Evolutionary conservation across 83 land plant genomes (phyloP).

Genomic region (Larix sibirica): DNA sequence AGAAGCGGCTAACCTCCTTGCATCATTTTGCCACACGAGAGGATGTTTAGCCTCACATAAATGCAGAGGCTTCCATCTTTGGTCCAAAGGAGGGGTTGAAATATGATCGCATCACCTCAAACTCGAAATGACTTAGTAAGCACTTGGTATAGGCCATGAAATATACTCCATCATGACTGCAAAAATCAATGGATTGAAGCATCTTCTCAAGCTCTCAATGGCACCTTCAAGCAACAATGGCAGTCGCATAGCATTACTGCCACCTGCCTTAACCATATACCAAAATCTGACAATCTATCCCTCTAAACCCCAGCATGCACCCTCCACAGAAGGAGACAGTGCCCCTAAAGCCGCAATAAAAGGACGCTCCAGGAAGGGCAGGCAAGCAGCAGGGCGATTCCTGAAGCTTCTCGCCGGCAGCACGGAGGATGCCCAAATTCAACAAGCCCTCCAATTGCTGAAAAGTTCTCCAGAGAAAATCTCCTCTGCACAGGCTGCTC

Average conservation of each 20-base stretch:
- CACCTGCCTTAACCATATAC: not conserved
- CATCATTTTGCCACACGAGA: too few relatives aligned
- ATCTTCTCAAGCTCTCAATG: not conserved
- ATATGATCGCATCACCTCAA: too few relatives aligned
- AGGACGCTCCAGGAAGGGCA: not conserved
- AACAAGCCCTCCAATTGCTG: not conserved
- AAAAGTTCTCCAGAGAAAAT: not conserved
- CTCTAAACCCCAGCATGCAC: not conserved
- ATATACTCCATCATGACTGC: not conserved
- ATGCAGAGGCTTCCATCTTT: too few relatives aligned
- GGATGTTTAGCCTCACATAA: too few relatives aligned
- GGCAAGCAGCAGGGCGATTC: conserved; percentile 2
- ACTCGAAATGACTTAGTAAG: too few relatives aligned
- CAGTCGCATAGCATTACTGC: not conserved
- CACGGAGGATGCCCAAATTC: not conserved
- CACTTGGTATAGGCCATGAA: too few relatives aligned
- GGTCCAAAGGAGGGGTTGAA: too few relatives aligned
- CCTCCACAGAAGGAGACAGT: not conserved
- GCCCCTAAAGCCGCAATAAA: not conserved
- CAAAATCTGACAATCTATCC: not conserved
- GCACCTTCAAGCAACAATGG: not conserved
- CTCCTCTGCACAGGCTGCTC: conserved; percentile 1
- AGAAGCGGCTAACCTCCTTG: too few relatives aligned
- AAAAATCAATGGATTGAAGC: not conserved
- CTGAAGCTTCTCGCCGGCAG: not conserved